Base-by-base conservation (phyloP, 2,329 filamentous ascomycete genomes). In the Stagonosporopsis vannaccii region DNA sequence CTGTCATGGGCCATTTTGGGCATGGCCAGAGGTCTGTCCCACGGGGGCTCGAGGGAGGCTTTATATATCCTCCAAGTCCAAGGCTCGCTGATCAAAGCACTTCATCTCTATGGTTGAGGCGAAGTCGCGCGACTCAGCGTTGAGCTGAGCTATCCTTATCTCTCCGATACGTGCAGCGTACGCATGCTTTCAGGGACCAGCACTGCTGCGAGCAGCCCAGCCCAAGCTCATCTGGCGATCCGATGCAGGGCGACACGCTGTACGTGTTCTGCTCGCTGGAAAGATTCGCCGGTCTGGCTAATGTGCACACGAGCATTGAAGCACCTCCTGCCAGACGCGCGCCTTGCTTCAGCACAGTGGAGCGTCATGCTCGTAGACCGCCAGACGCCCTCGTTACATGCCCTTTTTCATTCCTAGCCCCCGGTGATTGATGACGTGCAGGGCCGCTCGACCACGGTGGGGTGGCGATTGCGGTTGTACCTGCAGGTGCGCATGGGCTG, bases 401-500 rank as follows among this genome's bases (percentile, higher is more conserved):
- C 46, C 33, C 53, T 53, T 19, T 47, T 17, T 42, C 41, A 40
- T 52, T 44, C 40, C 51, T 50, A 36, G 43, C 40, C 49, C 44
- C 45, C 33, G 40, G 51, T 44, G 33, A 40, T 19, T 49, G 42
- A 65, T 65, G 60, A 62, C 56, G 56, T 62, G 64, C 64, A 65
- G 56, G 22, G 23, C 50, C 28, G 45, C 42, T 44, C 40, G 41
- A 44, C 20, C 53, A 49, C 61, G 64, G 64, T 60, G 59, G 52
- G 60, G 61, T 63, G 59, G 61, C 58, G 30, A 61, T 43, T 51
- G 59, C 63, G 62, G 51, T 56, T 66, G 71, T 72, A 70, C 71
- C 71, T 75, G 72, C 72, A 74, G 67, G 43, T 65, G 59, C 52
- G 58, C 54, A 56, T 42, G 58, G 58, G 60, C 62, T 65, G 59